Evolutionary conservation across 495 filamentous ascomycete genomes (phyloP).

Genomic region (Penicillium ucsense): DNA sequence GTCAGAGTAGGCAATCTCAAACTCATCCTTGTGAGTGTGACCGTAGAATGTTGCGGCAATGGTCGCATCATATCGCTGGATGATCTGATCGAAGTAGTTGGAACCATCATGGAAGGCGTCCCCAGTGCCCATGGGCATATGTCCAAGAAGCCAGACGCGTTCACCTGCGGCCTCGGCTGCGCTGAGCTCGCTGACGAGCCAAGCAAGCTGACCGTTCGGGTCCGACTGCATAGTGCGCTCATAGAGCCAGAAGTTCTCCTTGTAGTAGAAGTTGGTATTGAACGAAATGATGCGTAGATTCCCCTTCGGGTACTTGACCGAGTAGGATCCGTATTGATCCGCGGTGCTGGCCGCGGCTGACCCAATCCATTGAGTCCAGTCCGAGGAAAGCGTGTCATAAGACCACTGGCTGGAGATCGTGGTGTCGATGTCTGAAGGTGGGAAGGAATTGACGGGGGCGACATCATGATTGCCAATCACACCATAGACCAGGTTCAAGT

Average conservation of each 20-base stretch:
- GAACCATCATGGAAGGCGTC: conserved; percentile 42
- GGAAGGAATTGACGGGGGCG: conserved; percentile 43
- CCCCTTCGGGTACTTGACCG: conserved; percentile 24
- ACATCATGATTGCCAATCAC: conserved; percentile 48
- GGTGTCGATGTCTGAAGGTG: conserved; percentile 24
- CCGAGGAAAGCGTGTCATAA: conserved; percentile 36
- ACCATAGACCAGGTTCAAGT: conserved; percentile 34
- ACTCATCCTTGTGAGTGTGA: conserved; percentile 48
- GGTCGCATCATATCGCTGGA: conserved; percentile 39
- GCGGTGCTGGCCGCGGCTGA: conserved; percentile 21
- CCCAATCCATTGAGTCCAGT: conserved; percentile 42
- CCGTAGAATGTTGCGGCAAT: conserved; percentile 47
- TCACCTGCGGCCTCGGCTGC: conserved; percentile 41
- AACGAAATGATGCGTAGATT: conserved; percentile 46
- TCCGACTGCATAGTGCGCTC: conserved; percentile 37
- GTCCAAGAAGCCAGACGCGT: conserved; percentile 43
- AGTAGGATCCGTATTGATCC: conserved; percentile 41
- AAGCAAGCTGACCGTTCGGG: conserved; percentile 36
- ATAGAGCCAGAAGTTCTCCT: conserved; percentile 45
- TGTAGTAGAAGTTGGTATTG: conserved; percentile 48
- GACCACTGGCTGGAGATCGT: conserved; percentile 37
- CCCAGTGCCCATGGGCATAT: conserved; percentile 37
- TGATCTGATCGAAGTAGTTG: conserved; percentile 44
- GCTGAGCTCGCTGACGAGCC: conserved; percentile 42
- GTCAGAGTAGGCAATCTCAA: conserved; percentile 42